Base-by-base conservation (phyloP, 106 monocot species). In the Dendrobium huoshanense region DNA sequence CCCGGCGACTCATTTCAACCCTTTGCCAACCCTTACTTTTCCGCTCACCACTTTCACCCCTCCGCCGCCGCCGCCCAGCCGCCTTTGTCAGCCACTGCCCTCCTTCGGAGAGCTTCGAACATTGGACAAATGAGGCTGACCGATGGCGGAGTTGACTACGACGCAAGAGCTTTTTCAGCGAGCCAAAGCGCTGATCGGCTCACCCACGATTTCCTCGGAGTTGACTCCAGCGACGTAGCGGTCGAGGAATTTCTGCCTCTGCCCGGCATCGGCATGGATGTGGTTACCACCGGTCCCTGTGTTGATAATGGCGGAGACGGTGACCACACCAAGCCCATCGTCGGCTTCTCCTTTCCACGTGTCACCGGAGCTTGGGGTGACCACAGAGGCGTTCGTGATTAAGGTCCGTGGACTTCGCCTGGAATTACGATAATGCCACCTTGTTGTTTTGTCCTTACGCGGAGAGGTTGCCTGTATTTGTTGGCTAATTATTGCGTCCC, bases 31-130 rank as follows among this genome's bases (percentile, higher is more conserved):
- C 76, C 25, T 42, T 47, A 76, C 10, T n/a, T 54, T 54, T 77
- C 75, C 31, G 27, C 48, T 13, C 61, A 61, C 75, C 80, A 29
- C 59, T 29, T 33, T 20, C 16, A 45, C 24, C 58, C 25, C 29
- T 31, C 61, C 10, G 42, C 79, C 22, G 55, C 84, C 64, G 25
- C 79, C 51, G 2, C 51, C 3, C 51, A 10, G 24, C 59, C 84
- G 55, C 80, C 74, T 0, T 61, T 80, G 31, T 80, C 84, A 2
- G 84, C 84, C 45, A 84, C 84, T 18, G 19, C 84, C n/a, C 75
- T 84, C 75, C 84, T 84, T 45, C 84, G 77, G 59, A 84, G 75
- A 80, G 80, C 84, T 31, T 80, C 84, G 9, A 76, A 33, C 75
- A 84, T 84, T 61, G 84, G 84, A 24, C 76, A 75, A 20, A 15